These are phyloP conservation scores for Pulveroboletus sp. DNA, from an alignment of 768 basidiomycete genomes.

Conservation along the genomic window DNA sequence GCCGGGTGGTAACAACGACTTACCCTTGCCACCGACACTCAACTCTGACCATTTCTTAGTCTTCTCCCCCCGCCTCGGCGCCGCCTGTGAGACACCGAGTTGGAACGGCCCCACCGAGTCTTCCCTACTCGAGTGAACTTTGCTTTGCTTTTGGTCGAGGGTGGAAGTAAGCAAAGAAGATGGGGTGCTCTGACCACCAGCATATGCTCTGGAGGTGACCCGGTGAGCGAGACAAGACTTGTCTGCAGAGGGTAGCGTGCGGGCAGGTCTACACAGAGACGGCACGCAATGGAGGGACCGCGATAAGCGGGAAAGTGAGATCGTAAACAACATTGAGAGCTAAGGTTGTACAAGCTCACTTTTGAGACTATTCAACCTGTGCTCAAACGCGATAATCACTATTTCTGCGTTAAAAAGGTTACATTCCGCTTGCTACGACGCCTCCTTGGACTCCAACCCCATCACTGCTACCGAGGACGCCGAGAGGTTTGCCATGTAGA, in stretches of 20 bases:
- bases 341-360: background rate
- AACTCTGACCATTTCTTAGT: slow-evolving; percentile 78
- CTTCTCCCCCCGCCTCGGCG: slow-evolving; percentile 49
- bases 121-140: slow-evolving; percentile 35
- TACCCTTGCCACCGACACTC: slow-evolving; percentile 72
- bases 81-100: slow-evolving; percentile 58
- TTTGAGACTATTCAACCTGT: slow-evolving; percentile 6
- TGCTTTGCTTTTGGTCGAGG: slow-evolving; percentile 53
- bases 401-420: no score
- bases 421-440: no score
- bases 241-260: background rate
- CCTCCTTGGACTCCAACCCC: no score
- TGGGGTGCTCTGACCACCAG: slow-evolving; percentile 42
- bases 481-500: no score
- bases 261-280: background rate
- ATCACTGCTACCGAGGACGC: no score
- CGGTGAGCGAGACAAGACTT: background rate
- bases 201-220: slow-evolving; percentile 34
- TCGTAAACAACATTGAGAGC: slow-evolving; percentile 10
- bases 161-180: slow-evolving; percentile 59
- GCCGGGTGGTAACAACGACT: slow-evolving; percentile 12
- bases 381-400: no score
- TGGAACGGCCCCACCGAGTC: slow-evolving; percentile 77
- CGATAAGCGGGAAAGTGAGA: slow-evolving; percentile 7
- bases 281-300: slow-evolving; percentile 2